Evolutionary conservation across 1,284 basidiomycete species (phyloP).

Genomic region (Apiotrichum veenhuisii): DNA sequence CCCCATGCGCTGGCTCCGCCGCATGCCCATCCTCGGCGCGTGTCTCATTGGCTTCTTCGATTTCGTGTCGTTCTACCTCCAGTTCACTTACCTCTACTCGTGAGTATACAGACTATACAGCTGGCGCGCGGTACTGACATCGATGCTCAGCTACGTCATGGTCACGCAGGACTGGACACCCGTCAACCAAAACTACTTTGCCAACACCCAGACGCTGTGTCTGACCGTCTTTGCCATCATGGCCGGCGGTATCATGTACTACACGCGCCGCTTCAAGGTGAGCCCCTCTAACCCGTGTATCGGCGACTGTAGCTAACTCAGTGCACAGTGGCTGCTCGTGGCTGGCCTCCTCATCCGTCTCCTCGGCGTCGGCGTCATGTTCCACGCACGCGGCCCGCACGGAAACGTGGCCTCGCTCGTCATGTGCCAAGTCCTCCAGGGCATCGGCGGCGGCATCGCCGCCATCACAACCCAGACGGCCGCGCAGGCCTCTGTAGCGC

Average conservation of each 20-base stretch:
- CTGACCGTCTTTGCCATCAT: slow-evolving; percentile 52
- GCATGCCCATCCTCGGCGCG: slow-evolving; percentile 60
- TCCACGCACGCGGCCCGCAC: slow-evolving; percentile 63
- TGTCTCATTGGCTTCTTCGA: slow-evolving; percentile 66
- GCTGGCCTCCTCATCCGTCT: slow-evolving; percentile 65
- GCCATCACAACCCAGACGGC: slow-evolving; percentile 66
- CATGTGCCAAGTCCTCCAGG: slow-evolving; percentile 56
- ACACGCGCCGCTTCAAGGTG: slow-evolving; percentile 52
- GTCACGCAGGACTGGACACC: slow-evolving; percentile 43
- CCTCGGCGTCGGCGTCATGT: slow-evolving; percentile 66
- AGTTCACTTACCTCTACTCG: slow-evolving; percentile 44
- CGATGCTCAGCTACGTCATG: slow-evolving; percentile 38
- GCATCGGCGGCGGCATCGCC: slow-evolving; percentile 60
- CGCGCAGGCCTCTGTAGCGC: slow-evolving; percentile 72
- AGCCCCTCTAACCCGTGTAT: background rate
- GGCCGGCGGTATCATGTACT: slow-evolving; percentile 49
- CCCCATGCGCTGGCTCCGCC: slow-evolving; percentile 58
- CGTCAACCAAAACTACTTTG: slow-evolving; percentile 42
- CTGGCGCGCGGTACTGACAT: background rate
- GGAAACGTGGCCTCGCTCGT: slow-evolving; percentile 53
- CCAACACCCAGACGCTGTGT: slow-evolving; percentile 41
- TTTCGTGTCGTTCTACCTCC: slow-evolving; percentile 59
- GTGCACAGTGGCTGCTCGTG: slow-evolving; percentile 58
- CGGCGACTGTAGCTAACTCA: background rate
- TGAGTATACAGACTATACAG: slow-evolving; percentile 12